Evolutionary conservation across 139 green algal genomes (phyloP).

Genomic region (Coccomyxa sp.): DNA sequence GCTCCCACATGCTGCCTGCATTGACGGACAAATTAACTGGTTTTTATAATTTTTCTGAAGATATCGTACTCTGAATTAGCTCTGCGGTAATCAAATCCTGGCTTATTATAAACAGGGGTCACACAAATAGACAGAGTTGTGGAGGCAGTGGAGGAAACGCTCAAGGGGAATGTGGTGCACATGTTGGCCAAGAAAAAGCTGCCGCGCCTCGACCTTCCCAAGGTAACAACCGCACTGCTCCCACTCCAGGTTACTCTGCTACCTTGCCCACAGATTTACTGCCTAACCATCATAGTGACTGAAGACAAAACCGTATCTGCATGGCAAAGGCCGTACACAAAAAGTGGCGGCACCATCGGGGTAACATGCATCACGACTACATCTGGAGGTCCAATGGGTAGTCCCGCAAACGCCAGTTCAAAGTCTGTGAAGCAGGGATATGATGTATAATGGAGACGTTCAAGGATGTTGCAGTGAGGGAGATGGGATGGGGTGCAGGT

Average conservation of each 20-base stretch:
- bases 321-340: too few relatives aligned
- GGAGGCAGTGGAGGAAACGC: slow-evolving; percentile 88
- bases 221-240: slow-evolving; percentile 39
- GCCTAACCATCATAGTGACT: too few relatives aligned
- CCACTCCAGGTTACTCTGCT: not conserved
- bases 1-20: too few relatives aligned
- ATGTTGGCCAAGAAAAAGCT: slow-evolving; percentile 79
- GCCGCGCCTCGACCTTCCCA: slow-evolving; percentile 86
- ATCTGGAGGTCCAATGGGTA: not conserved
- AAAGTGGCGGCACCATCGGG: too few relatives aligned
- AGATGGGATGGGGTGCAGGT: slow-evolving; percentile 40
- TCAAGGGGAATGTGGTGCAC: slow-evolving; percentile 76
- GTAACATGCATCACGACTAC: too few relatives aligned
- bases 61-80: not conserved
- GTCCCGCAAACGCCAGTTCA: not conserved
- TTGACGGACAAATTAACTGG: not conserved
- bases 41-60: not conserved
- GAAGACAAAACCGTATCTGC: too few relatives aligned
- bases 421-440: not conserved
- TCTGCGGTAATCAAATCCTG: not conserved
- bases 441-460: too few relatives aligned
- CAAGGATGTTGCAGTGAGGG: too few relatives aligned
- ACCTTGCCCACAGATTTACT: not conserved
- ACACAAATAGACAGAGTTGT: slow-evolving; percentile 87
- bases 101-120: slow-evolving; percentile 34